A percentile compares a stretch with the other conserved stretches of the same genome.
phyloP scores from a whole-genome alignment of 352 stramenopile genomes.

The Thalassiosira oceanica region DNA sequence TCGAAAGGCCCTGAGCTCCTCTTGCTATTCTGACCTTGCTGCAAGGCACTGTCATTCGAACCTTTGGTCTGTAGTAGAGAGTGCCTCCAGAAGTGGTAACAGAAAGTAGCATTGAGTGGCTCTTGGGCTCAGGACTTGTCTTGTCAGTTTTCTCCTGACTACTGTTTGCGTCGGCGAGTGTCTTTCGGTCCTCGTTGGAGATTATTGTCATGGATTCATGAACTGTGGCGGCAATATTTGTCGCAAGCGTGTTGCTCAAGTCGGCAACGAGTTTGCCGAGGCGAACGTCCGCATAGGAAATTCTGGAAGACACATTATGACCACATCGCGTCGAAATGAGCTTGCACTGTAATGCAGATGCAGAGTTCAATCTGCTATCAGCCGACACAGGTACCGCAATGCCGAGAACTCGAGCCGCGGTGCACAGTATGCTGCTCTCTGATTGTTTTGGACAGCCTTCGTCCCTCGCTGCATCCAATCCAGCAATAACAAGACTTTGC shows the following conservation, averaged over 20 bases:
- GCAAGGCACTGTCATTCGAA: slow-evolving; percentile 29
- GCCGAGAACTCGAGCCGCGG: slow-evolving; percentile 31
- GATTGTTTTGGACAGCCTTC: not conserved
- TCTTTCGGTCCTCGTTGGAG: slow-evolving; percentile 5
- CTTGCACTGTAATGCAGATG: no score
- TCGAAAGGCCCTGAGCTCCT: slow-evolving; percentile 25
- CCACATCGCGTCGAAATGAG: no score
- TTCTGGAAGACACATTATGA: no score
- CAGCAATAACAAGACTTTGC: slow-evolving; percentile 15
- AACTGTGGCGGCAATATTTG: slow-evolving; percentile 24
- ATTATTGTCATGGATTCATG: slow-evolving; percentile 18
- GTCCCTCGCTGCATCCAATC: not conserved
- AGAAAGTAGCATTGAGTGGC: slow-evolving; percentile 18
- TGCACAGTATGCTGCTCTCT: slow-evolving; percentile 24
- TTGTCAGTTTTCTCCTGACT: slow-evolving; percentile 3
- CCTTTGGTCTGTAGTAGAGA: slow-evolving; percentile 20
- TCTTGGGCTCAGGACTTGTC: no score
- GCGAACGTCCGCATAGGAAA: slow-evolving; percentile 21
- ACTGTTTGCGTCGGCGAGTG: slow-evolving; percentile 5
- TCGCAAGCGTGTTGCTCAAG: no score
- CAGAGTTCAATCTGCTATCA: no score
- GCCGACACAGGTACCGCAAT: no score
- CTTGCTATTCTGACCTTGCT: slow-evolving; percentile 21
- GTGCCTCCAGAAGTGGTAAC: slow-evolving; percentile 21
- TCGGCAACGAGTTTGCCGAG: slow-evolving; percentile 19